Conservation (phyloP, 2,329 filamentous ascomycete genomes). For the Alternaria angustiovoidea region DNA sequence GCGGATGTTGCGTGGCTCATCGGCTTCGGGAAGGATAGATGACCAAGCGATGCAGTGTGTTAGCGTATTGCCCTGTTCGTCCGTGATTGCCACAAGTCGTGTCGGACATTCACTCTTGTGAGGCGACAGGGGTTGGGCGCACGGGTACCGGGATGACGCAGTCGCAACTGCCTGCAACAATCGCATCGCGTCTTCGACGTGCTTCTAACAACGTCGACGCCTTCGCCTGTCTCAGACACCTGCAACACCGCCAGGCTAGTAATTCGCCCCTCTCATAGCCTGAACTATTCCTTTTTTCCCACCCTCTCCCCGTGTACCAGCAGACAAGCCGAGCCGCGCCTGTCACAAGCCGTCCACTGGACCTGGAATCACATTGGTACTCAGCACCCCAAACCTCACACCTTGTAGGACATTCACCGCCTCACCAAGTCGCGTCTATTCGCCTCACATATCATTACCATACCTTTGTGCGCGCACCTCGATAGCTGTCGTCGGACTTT, state of each 20-base stretch:
- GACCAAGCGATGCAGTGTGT: constrained; percentile 5
- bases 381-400: constrained; percentile 9
- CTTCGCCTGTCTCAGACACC: constrained; percentile 9
- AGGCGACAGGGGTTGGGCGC: constrained; percentile 30
- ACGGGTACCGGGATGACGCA: constrained; percentile 35
- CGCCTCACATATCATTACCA: not conserved
- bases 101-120: constrained; percentile 28
- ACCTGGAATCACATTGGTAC: constrained; percentile 6
- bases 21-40: constrained; percentile 11
- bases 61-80: constrained; percentile 22
- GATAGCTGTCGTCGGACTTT: constrained; percentile 9
- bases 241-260: constrained; percentile 1
- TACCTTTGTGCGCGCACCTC: not conserved
- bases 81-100: constrained; percentile 34
- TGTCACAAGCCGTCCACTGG: constrained; percentile 2
- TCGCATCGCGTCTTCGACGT: constrained; percentile 33
- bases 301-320: constrained; percentile 2
- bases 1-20: constrained; percentile 27
- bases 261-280: constrained; percentile 1
- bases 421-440: not conserved
- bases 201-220: constrained; percentile 30
- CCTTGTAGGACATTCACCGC: constrained; percentile 7
- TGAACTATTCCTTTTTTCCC: not conserved
- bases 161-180: constrained; percentile 34
- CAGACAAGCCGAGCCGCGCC: constrained; percentile 7